Evolutionary conservation across 2,329 filamentous ascomycete genomes (phyloP).

Genomic region (Pseudogymnoascus sp.): DNA sequence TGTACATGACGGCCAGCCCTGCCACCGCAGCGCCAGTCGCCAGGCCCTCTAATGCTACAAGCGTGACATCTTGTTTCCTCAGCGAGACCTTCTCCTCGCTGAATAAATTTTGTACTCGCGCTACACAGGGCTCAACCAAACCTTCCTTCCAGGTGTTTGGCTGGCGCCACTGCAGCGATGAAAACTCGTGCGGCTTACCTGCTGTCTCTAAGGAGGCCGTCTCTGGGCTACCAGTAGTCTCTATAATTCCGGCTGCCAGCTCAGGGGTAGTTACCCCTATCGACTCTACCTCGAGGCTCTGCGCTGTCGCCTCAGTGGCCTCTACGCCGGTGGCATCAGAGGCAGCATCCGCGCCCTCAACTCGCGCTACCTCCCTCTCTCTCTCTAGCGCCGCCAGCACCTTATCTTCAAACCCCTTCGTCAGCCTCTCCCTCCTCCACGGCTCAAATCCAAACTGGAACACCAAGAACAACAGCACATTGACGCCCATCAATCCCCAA

Average conservation of each 20-base stretch:
- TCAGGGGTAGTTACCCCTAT: slow-evolving; percentile 12
- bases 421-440: slow-evolving; percentile 74
- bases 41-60: slow-evolving; percentile 61
- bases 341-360: slow-evolving; percentile 20
- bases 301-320: not conserved
- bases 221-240: slow-evolving; percentile 11
- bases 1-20: slow-evolving; percentile 31
- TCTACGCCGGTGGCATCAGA: slow-evolving; percentile 11
- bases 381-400: slow-evolving; percentile 64
- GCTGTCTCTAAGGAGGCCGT: slow-evolving; percentile 7
- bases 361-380: slow-evolving; percentile 22
- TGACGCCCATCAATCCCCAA: slow-evolving; percentile 95
- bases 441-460: slow-evolving; percentile 88
- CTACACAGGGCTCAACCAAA: slow-evolving; percentile 37
- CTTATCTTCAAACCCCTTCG: slow-evolving; percentile 75
- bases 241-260: slow-evolving; percentile 17
- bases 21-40: slow-evolving; percentile 57
- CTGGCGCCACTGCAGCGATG: slow-evolving; percentile 17
- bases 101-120: slow-evolving; percentile 49
- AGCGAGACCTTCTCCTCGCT: slow-evolving; percentile 58
- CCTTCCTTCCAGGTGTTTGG: slow-evolving; percentile 15
- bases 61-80: slow-evolving; percentile 62
- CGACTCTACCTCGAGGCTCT: not conserved
- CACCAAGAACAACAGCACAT: slow-evolving; percentile 79
- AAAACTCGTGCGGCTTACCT: slow-evolving; percentile 20